Evolutionary conservation across 208 protist genomes (phyloP), one percentile per base, ranked within the genome.

Genomic region (Entamoeba moshkovskii): DNA sequence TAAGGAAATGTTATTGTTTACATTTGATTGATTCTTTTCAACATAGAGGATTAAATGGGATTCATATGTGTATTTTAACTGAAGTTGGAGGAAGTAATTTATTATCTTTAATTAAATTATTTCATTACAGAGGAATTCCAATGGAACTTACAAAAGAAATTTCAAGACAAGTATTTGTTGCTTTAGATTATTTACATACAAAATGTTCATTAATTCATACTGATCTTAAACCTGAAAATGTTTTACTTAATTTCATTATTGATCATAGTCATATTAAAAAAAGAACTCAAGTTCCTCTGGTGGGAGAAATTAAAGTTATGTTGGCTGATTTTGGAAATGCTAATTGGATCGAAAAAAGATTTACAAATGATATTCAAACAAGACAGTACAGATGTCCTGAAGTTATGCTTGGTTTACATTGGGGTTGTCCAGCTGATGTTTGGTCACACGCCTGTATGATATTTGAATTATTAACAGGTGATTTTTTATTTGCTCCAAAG

Each of bases 321-420:
- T 18, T 95, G 2, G 93, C 94, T 46, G 93, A 94, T 46, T 85
- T 95, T 66, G 94, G 94, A 11, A 95, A 95, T 93, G 94, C 93
- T 8, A 95, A 94, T 94, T 94, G 92, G 44, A 94, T 66, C 52
- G 46, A 95, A n/a, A n/a, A 93, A n/a, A 46, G 93, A n/a, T 94
- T 95, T 93, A 93, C 93, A 22, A 46, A 91, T n/a, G 92, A 97
- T 47, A 98, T 98, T 93, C 97, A 98, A 95, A 98, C 97, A 2
- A 95, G 97, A n/a, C 97, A 98, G 95, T 98, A 98, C 95, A 96
- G 97, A 38, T 96, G 97, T 5, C 97, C 97, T 29, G 97, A 98
- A 95, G 97, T 98, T 46, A 93, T 98, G n/a, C 95, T 98, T 29
- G 97, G 97, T 5, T 93, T 97, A 18, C 96, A 97, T 94, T 98